These are phyloP conservation scores for Colletotrichum cordylinicola DNA, from an alignment of 2,329 filamentous ascomycete genomes.

Conservation along the genomic window DNA sequence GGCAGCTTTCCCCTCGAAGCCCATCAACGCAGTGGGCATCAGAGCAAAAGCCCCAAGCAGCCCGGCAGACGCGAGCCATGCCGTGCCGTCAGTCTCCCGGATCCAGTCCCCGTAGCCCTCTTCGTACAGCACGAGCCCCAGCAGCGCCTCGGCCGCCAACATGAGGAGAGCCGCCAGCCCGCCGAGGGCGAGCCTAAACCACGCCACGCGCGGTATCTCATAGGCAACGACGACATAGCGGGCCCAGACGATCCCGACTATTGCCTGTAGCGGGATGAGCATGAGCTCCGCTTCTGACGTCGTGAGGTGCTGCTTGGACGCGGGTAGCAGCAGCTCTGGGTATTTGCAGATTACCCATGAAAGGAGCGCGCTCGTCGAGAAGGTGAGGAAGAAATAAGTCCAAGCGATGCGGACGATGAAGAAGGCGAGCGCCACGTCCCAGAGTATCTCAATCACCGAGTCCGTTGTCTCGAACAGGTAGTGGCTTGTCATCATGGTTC, in stretches of 20 bases:
- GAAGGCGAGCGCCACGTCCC: slow-evolving; percentile 40
- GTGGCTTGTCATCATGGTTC: background rate
- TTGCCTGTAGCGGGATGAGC: background rate
- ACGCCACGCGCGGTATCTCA: slow-evolving; percentile 14
- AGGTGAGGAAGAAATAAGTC: slow-evolving; percentile 34
- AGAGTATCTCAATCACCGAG: slow-evolving; percentile 40
- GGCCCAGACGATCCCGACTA: background rate
- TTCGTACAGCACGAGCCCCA: background rate
- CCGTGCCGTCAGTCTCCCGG: background rate
- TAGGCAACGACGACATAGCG: slow-evolving; percentile 1
- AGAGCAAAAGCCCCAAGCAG: background rate
- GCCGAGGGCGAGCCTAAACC: slow-evolving; percentile 16
- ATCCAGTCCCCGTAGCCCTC: background rate
- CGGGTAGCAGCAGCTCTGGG: background rate
- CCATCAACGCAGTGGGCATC: slow-evolving; percentile 12
- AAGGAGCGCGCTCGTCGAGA: slow-evolving; percentile 26
- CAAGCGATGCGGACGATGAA: slow-evolving; percentile 37
- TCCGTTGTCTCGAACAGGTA: slow-evolving; percentile 35
- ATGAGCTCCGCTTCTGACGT: background rate
- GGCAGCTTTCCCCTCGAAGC: background rate
- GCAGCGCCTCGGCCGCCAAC: background rate
- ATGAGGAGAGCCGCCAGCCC: background rate
- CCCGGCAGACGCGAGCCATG: background rate
- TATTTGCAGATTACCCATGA: background rate
- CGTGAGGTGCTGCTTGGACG: background rate